Conservation (phyloP, 805 yeast species). For the Wickerhamiella allomyrinae region DNA sequence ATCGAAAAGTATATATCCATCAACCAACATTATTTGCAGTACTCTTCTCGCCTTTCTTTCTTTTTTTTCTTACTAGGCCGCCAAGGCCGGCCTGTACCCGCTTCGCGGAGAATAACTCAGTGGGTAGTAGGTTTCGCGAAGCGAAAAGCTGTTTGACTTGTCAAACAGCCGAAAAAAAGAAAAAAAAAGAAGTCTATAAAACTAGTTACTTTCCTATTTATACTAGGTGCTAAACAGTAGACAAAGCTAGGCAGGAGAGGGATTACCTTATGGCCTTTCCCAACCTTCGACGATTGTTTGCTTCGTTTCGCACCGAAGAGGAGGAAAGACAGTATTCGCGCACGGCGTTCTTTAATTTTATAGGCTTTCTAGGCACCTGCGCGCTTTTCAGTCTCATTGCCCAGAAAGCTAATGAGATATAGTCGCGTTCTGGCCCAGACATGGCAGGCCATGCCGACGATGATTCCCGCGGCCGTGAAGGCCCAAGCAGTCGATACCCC, state of each 20-base stretch:
- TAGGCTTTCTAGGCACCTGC: conserved; percentile 72
- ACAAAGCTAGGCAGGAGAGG: too few relatives aligned
- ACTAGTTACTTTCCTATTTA: too few relatives aligned
- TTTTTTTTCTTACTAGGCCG: too few relatives aligned
- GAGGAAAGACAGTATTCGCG: conserved; percentile 69
- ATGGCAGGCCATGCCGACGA: neutral
- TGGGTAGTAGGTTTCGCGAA: too few relatives aligned
- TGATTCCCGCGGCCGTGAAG: neutral
- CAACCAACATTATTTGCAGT: neutral
- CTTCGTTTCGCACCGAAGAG: conserved; percentile 73
- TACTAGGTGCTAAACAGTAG: too few relatives aligned
- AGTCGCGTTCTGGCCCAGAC: neutral
- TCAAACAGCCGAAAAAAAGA: too few relatives aligned
- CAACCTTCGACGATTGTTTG: conserved; percentile 62
- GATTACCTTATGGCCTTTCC: conserved; percentile 53
- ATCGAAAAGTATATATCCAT: neutral
- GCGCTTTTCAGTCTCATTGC: conserved; percentile 70
- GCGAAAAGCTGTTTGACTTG: too few relatives aligned
- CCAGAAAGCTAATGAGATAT: conserved; percentile 30
- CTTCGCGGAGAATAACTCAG: too few relatives aligned
- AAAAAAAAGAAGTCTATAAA: too few relatives aligned
- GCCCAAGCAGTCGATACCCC: neutral
- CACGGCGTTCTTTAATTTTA: conserved; percentile 44
- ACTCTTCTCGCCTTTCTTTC: too few relatives aligned
- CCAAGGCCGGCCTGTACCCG: too few relatives aligned